A percentile compares a stretch with the other conserved stretches of the same genome.
Conservation (phyloP, 2,329 filamentous ascomycete species). For the Fusarium acutatum region DNA sequence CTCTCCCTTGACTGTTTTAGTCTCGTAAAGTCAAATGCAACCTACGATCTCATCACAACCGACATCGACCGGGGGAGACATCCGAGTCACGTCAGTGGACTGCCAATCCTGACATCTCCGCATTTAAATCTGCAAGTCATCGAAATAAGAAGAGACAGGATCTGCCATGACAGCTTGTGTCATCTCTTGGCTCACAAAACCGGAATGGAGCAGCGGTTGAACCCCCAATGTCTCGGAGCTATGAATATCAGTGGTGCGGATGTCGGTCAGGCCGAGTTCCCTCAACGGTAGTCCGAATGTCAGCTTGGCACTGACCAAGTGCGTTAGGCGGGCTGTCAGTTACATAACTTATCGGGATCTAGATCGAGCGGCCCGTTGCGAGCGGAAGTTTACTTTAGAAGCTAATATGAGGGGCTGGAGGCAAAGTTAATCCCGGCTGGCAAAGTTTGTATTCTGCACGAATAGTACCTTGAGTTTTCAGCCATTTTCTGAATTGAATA, state of each 20-base stretch:
- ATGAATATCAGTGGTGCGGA: not conserved
- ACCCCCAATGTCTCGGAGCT: not conserved
- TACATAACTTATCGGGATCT: not conserved
- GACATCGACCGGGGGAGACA: not conserved
- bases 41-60: not conserved
- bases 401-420: not conserved
- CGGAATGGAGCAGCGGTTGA: not conserved
- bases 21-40: not conserved
- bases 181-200: not conserved
- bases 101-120: not conserved
- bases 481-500: accelerated
- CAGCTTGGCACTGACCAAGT: not conserved
- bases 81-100: not conserved
- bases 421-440: not conserved
- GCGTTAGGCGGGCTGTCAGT: not conserved
- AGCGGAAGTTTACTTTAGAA: not conserved
- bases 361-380: constrained; percentile 18
- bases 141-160: not conserved
- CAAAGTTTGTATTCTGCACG: not conserved
- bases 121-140: not conserved
- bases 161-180: not conserved
- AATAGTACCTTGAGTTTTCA: accelerated
- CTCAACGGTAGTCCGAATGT: not conserved
- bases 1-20: not conserved
- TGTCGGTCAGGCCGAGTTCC: not conserved